Evolutionary conservation across 495 filamentous ascomycete genomes (phyloP).

Genomic region (Astrocystis sublimbata): DNA sequence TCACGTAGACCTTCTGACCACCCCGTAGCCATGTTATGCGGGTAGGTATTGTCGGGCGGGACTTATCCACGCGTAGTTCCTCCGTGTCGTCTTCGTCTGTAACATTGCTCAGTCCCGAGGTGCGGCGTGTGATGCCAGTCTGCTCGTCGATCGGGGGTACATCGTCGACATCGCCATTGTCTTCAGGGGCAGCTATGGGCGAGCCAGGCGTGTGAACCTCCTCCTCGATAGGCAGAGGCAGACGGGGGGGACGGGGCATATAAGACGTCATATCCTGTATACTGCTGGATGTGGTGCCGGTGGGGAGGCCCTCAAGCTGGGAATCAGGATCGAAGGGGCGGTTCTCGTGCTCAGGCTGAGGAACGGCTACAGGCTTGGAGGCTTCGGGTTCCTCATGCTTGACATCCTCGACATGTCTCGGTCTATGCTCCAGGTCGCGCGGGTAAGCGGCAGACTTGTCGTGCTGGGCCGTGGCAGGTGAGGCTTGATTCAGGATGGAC

Average conservation of each 20-base stretch:
- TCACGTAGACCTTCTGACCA: slow-evolving; percentile 89
- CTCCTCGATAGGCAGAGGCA: slow-evolving; percentile 90
- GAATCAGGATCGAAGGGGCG: slow-evolving; percentile 38
- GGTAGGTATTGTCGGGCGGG: slow-evolving; percentile 70
- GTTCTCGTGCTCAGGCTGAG: slow-evolving; percentile 40
- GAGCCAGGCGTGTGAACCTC: slow-evolving; percentile 83
- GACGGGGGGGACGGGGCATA: slow-evolving; percentile 74
- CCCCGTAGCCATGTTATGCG: slow-evolving; percentile 76
- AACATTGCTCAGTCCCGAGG: slow-evolving; percentile 66
- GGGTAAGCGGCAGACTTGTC: slow-evolving; percentile 17
- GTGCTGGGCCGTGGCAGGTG: slow-evolving; percentile 31
- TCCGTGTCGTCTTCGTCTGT: slow-evolving; percentile 78
- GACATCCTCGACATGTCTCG: slow-evolving; percentile 31
- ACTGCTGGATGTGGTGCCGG: slow-evolving; percentile 42
- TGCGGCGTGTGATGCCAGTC: slow-evolving; percentile 47
- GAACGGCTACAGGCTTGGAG: slow-evolving; percentile 55
- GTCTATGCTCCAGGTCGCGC: slow-evolving; percentile 34
- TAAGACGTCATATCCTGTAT: slow-evolving; percentile 56
- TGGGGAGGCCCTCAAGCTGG: slow-evolving; percentile 38
- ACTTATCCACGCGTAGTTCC: slow-evolving; percentile 68
- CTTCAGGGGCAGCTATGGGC: slow-evolving; percentile 71
- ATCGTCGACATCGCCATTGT: slow-evolving; percentile 55
- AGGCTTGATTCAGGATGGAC: slow-evolving; percentile 42
- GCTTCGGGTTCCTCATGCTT: slow-evolving; percentile 40
- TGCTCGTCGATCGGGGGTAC: slow-evolving; percentile 50